phyloP scores from a whole-genome alignment of 306 rosid genomes.

The Prosopis cineraria region DNA sequence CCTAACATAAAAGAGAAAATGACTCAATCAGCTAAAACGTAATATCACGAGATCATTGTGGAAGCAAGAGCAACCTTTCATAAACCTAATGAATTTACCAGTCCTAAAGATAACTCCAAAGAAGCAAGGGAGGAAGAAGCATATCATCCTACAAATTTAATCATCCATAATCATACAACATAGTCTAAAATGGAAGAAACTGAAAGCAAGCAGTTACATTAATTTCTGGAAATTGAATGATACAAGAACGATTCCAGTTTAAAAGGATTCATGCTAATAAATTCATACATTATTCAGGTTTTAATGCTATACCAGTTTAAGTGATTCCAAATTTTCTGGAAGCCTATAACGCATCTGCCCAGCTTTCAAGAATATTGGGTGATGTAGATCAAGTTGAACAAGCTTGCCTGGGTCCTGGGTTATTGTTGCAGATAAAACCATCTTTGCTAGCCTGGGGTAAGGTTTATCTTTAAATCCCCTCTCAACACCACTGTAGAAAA shows the following conservation, averaged over 20 bases:
- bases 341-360: conserved; percentile 81
- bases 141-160: neutral
- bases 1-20: neutral
- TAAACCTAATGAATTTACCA: neutral
- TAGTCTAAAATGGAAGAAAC: neutral
- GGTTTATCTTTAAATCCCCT: conserved; percentile 80
- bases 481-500: conserved; percentile 69
- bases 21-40: conserved; percentile 1
- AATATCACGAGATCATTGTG: neutral
- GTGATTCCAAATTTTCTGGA: conserved; percentile 81
- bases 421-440: conserved; percentile 84
- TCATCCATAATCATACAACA: neutral
- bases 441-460: conserved; percentile 82
- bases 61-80: conserved; percentile 13
- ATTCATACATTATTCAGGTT: neutral
- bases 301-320: conserved; percentile 60
- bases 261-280: neutral
- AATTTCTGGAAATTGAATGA: conserved; percentile 4
- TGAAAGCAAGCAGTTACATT: conserved; percentile 6
- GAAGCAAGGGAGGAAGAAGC: neutral
- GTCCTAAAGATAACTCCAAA: neutral
- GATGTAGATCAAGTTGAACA: conserved; percentile 79
- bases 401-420: conserved; percentile 93
- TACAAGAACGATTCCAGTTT: neutral
- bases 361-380: conserved; percentile 77